A percentile compares a stretch with the other conserved stretches of the same genome.
Conservation (phyloP, 2,329 filamentous ascomycete genomes). For the Didymella glomerata region DNA sequence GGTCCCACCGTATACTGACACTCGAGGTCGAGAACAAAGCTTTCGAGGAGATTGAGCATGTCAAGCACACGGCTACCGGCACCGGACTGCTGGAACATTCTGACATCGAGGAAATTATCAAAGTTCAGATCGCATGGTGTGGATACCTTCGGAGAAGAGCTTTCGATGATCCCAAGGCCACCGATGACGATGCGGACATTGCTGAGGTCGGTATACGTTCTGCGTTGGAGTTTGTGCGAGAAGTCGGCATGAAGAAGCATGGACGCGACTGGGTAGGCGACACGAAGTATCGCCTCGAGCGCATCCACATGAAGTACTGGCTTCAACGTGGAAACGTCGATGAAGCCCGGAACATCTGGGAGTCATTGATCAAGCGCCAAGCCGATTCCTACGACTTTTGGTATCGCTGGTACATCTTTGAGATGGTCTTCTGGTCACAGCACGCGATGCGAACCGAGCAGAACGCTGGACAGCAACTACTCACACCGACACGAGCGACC, state of each 20-base stretch:
- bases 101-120: conserved; percentile 86
- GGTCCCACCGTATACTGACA: conserved; percentile 87
- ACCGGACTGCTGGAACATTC: conserved; percentile 84
- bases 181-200: conserved; percentile 81
- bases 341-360: conserved; percentile 80
- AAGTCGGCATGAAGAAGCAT: conserved; percentile 79
- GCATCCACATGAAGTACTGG: conserved; percentile 90
- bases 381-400: conserved; percentile 91
- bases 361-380: conserved; percentile 72
- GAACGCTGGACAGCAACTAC: conserved; percentile 58
- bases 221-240: conserved; percentile 83
- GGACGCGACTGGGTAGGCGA: conserved; percentile 80
- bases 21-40: conserved; percentile 80
- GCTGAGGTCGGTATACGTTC: conserved; percentile 89
- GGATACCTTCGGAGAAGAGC: conserved; percentile 88
- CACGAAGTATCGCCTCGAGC: conserved; percentile 85
- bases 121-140: conserved; percentile 94
- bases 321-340: conserved; percentile 82
- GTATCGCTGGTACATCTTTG: conserved; percentile 91
- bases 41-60: conserved; percentile 82
- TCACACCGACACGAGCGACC: conserved; percentile 76
- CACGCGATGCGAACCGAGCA: conserved; percentile 61
- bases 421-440: conserved; percentile 76
- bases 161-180: conserved; percentile 73
- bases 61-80: conserved; percentile 91